phyloP scores from a whole-genome alignment of 768 basidiomycete species.

The Boletus insuetus region DNA sequence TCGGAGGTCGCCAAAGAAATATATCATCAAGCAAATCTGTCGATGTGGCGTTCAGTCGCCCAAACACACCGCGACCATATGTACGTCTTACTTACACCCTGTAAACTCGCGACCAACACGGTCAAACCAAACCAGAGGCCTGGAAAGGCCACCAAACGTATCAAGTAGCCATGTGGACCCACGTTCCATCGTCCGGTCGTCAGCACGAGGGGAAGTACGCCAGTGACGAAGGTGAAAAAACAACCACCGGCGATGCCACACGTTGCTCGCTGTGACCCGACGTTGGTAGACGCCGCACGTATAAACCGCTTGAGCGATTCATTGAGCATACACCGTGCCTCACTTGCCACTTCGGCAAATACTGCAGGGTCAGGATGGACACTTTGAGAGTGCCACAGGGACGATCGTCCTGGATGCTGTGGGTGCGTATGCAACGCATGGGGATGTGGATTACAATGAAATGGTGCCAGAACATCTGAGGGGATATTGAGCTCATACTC shows the following conservation, averaged over 20 bases:
- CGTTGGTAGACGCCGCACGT: slow-evolving; percentile 60
- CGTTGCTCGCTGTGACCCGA: slow-evolving; percentile 65
- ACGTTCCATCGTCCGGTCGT: slow-evolving; percentile 35
- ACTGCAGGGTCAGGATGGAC: slow-evolving; percentile 63
- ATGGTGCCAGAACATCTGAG: slow-evolving; percentile 60
- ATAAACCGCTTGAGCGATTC: slow-evolving; percentile 67
- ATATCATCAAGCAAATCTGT: slow-evolving; percentile 66
- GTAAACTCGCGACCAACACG: slow-evolving; percentile 57
- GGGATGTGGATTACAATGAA: slow-evolving; percentile 43
- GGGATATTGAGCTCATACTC: slow-evolving; percentile 71
- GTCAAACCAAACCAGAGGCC: slow-evolving; percentile 71
- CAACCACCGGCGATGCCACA: slow-evolving; percentile 68
- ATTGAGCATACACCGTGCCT: slow-evolving; percentile 57
- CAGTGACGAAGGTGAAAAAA: slow-evolving; percentile 46
- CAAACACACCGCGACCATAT: neutral
- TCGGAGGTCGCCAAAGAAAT: slow-evolving; percentile 75
- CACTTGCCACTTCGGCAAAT: slow-evolving; percentile 57
- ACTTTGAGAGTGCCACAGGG: slow-evolving; percentile 28
- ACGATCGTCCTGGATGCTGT: slow-evolving; percentile 7
- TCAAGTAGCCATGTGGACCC: slow-evolving; percentile 44
- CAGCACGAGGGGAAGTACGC: slow-evolving; percentile 53
- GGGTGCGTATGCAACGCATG: slow-evolving; percentile 13
- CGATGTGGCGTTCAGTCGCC: slow-evolving; percentile 2
- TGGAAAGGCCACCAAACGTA: slow-evolving; percentile 57
- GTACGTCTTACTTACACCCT: slow-evolving; percentile 48